Percentiles rank a stretch among this genome's conserved stretches.
Conservation (phyloP, 2,329 filamentous ascomycete genomes). For the Torrubiellomyces zombiae region DNA sequence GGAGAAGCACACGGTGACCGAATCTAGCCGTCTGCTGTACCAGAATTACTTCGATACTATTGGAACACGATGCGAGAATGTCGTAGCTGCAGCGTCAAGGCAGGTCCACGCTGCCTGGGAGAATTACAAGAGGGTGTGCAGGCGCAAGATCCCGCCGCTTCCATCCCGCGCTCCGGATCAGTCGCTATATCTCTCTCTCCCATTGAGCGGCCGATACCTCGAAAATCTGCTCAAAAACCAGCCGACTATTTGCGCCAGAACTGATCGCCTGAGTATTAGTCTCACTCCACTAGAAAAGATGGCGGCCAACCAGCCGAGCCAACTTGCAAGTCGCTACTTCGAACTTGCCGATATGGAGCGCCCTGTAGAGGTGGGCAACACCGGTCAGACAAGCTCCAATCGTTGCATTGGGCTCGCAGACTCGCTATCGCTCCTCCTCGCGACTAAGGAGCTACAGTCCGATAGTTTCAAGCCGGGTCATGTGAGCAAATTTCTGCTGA, state of each 20-base stretch:
- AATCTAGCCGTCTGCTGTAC: constrained; percentile 1
- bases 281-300: constrained; percentile 1
- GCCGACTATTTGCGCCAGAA: neutral
- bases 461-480: constrained; percentile 3
- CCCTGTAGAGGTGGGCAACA: neutral
- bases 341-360: constrained; percentile 2
- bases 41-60: neutral
- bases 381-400: neutral
- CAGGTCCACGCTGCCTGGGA: constrained; percentile 15
- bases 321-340: constrained; percentile 1
- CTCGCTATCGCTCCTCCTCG: too few species aligned
- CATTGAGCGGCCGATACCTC: constrained; percentile 21
- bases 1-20: constrained; percentile 1
- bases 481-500: constrained; percentile 5
- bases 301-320: neutral
- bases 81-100: neutral
- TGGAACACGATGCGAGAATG: neutral
- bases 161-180: constrained; percentile 15
- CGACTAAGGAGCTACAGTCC: neutral
- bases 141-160: constrained; percentile 24
- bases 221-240: neutral
- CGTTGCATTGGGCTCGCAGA: too few species aligned
- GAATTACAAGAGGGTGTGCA: constrained; percentile 18
- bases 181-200: constrained; percentile 19
- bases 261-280: neutral